Conservation (phyloP, 768 basidiomycete species). For the Multifurca ochricompacta region DNA sequence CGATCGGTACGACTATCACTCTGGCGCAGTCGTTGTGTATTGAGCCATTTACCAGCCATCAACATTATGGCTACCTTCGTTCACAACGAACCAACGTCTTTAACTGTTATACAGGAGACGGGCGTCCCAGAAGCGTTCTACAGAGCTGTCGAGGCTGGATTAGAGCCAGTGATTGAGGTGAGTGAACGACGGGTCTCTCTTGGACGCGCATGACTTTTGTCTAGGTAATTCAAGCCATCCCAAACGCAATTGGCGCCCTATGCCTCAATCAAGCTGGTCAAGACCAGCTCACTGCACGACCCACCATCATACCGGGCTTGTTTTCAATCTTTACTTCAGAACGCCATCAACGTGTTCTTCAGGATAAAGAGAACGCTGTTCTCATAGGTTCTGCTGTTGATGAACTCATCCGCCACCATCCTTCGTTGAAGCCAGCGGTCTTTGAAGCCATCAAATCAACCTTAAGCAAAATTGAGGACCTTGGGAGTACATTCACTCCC, state of each 20-base stretch:
- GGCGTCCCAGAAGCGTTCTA: slow-evolving; percentile 88
- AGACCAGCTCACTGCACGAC: slow-evolving; percentile 66
- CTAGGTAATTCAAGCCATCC: slow-evolving; percentile 86
- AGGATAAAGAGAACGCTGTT: slow-evolving; percentile 90
- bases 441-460: slow-evolving; percentile 70
- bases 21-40: slow-evolving; percentile 1
- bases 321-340: slow-evolving; percentile 84
- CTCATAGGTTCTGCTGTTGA: slow-evolving; percentile 86
- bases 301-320: slow-evolving; percentile 76
- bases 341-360: slow-evolving; percentile 70
- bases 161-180: slow-evolving; percentile 87
- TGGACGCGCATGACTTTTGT: not conserved
- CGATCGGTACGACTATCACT: slow-evolving; percentile 52
- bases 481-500: slow-evolving; percentile 53
- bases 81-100: slow-evolving; percentile 96
- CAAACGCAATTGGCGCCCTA: slow-evolving; percentile 92
- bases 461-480: slow-evolving; percentile 63
- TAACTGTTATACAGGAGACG: slow-evolving; percentile 87
- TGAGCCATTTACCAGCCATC: slow-evolving; percentile 50
- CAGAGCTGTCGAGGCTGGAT: slow-evolving; percentile 69
- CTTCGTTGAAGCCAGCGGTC: slow-evolving; percentile 69
- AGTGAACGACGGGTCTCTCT: not conserved
- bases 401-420: slow-evolving; percentile 95
- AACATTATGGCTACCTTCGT: slow-evolving; percentile 96
- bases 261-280: slow-evolving; percentile 91